Base-by-base conservation (phyloP, 2,329 filamentous ascomycete genomes). In the Penicillium sp. region DNA sequence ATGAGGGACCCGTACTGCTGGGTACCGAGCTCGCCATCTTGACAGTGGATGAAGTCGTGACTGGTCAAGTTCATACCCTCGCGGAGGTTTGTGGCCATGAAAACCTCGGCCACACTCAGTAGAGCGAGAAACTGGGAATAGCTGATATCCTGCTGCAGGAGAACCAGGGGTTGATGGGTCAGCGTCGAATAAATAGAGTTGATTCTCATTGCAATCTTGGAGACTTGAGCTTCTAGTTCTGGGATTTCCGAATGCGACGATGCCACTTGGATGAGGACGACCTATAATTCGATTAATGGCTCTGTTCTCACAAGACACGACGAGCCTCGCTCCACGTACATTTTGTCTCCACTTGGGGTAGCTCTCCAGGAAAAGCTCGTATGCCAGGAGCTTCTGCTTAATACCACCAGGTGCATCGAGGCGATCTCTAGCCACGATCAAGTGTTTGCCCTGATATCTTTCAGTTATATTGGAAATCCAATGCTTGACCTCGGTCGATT, bases 51-150 rank as follows among this genome's bases (percentile, higher is more conserved):
- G 63, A 89, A 97, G 65, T 97, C 92, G 66, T 96, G 92, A 4
- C 87, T 89, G 0, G 91, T 95, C 44, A 97, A 74, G 66, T 96
- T 96, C 92, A 96, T 96, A 57, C 92, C 92, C 68, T 96, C 92
- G 44, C 92, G 88, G 62, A 96, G 84, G 63, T 89, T 93, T 3
- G 91, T 95, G 63, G 96, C 91, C 81, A 95, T 92, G 44, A 96
- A 78, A 1, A 87, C 86, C 68, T 96, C 90, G 1, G 92, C 91
- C 42, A 93, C 86, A 3, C 88, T 89, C 46, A 96, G 77, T 2
- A 97, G 77, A 1, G 91, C 91, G n/a, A 96, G 78, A 61, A 95
- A 96, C 66, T 96, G 90, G 0, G 88, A 79, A 63, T 95, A 95
- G 52, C 88, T 85, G 56, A 96, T 95, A 61, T 97, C 92, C 69